Base-by-base conservation (phyloP, 2,329 filamentous ascomycete species). In the Cladorrhinum sp. region DNA sequence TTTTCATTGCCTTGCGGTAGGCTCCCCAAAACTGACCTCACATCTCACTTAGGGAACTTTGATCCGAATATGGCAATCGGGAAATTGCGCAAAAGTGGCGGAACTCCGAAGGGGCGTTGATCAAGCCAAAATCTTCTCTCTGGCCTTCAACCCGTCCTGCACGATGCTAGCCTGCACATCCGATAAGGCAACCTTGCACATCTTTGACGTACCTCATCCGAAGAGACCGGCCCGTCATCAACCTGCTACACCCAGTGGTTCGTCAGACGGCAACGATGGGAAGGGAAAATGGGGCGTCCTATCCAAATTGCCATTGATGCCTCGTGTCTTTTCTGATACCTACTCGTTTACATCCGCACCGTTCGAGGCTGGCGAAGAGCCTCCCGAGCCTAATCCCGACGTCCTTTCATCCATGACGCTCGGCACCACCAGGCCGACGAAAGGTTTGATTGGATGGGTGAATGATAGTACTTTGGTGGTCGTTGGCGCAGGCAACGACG, bases 121-220 rank as follows among this genome's bases (percentile, higher is more conserved):
- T 70, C 89, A 87, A 36, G 93, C 95, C 16, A 86, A 87, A 57
- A 90, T 98, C 66, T 96, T 91, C 76, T 93, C 91, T 1, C 80
- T 99, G 10, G 88, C 89, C 10, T 95, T 99, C 73, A 96, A 91
- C 20, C 93, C 93, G 0, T 87, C 87, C 0, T 90, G 89, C 55
- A 85, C 82, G 49, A 83, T 92, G 71, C 82, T 98, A 10, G 95
- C 95, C 24, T 93, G 92, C 63, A 98, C 93, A 1, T 97, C 93
- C 1, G 95, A 99, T 79, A 99, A 98, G 76, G 93, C 91, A 5
- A 99, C 93, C 0, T 81, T 99, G 10, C 95, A 99, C 75, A 84
- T 99, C 38, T 99, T 97, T 71, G 92, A 98, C 70, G 81, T 97
- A 1, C 88, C 89, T 3, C 82, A 84, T 61, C 77, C 79, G 8